Evolutionary conservation across 1,139 yeast genomes (phyloP).

Genomic region (Sugiyamaella sp.): DNA sequence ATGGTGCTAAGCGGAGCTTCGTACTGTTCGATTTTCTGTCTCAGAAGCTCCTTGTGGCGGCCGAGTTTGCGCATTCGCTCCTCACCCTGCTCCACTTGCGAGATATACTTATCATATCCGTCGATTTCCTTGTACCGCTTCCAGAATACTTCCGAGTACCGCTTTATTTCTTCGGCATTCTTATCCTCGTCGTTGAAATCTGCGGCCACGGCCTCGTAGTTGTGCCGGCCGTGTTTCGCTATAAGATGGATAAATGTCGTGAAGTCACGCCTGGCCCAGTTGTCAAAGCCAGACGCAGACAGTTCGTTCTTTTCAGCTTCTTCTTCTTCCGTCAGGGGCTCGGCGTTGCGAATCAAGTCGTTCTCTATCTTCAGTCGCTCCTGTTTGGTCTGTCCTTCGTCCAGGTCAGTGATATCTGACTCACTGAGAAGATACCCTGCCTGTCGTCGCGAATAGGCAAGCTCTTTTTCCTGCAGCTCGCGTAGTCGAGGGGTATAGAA

Average conservation of each 20-base stretch:
- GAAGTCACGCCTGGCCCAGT: constrained; percentile 91
- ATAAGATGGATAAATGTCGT: constrained; percentile 81
- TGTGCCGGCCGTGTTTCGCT: constrained; percentile 78
- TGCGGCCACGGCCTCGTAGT: constrained; percentile 62
- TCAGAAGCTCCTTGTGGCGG: constrained; percentile 67
- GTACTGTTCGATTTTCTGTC: constrained; percentile 62
- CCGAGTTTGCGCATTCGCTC: constrained; percentile 67
- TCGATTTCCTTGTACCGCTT: constrained; percentile 68
- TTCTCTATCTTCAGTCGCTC: constrained; percentile 63
- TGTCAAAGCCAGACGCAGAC: constrained; percentile 66
- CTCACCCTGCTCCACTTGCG: constrained; percentile 87
- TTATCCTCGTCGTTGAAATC: constrained; percentile 61
- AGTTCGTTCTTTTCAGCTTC: constrained; percentile 61
- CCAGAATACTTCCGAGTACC: constrained; percentile 81
- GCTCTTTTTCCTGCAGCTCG: constrained; percentile 75
- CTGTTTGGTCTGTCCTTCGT: constrained; percentile 58
- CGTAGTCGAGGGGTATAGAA: constrained; percentile 72
- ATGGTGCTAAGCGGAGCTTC: constrained; percentile 77
- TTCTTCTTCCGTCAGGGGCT: constrained; percentile 81
- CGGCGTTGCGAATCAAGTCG: constrained; percentile 56
- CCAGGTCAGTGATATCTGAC: constrained; percentile 45
- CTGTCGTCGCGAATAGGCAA: constrained; percentile 69
- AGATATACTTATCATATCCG: constrained; percentile 80
- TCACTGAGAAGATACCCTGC: constrained; percentile 67
- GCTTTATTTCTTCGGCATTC: constrained; percentile 68